phyloP scores from a whole-genome alignment of 1,284 basidiomycete species.

The Singerocomus rubriflavus region DNA sequence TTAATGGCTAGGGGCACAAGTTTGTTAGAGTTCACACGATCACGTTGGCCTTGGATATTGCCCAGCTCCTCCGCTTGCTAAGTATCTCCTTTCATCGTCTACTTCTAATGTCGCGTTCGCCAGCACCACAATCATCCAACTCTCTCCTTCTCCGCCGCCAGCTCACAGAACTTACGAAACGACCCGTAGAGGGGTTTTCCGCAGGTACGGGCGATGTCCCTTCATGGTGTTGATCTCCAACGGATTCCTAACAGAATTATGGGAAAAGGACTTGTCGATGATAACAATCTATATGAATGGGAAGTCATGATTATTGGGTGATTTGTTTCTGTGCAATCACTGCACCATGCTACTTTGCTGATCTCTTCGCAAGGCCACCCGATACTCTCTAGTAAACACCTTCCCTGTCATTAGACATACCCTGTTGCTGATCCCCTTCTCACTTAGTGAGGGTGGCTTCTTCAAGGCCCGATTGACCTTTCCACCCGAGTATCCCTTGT shows the following conservation, averaged over 20 bases:
- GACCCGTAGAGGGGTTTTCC: slow-evolving; percentile 91
- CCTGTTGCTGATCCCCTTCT: slow-evolving; percentile 8
- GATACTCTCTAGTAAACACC: slow-evolving; percentile 84
- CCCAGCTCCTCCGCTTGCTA: neutral
- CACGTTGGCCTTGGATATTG: slow-evolving; percentile 13
- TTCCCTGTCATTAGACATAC: slow-evolving; percentile 7
- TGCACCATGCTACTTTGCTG: slow-evolving; percentile 13
- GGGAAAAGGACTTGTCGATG: slow-evolving; percentile 80
- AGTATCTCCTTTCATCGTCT: neutral
- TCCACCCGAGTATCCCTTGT: slow-evolving; percentile 86
- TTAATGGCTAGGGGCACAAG: no score
- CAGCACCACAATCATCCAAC: slow-evolving; percentile 48
- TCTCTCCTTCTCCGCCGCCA: slow-evolving; percentile 78
- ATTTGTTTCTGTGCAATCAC: slow-evolving; percentile 29
- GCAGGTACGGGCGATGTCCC: slow-evolving; percentile 57
- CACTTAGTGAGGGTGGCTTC: slow-evolving; percentile 83
- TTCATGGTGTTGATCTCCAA: slow-evolving; percentile 25
- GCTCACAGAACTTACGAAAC: slow-evolving; percentile 83
- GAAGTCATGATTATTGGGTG: slow-evolving; percentile 91
- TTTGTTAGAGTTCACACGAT: slow-evolving; percentile 16
- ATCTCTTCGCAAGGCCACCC: slow-evolving; percentile 57
- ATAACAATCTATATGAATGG: slow-evolving; percentile 92
- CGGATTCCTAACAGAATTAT: slow-evolving; percentile 31
- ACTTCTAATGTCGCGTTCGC: slow-evolving; percentile 47
- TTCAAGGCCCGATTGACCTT: slow-evolving; percentile 87